phyloP scores from a whole-genome alignment of 179 eudicot species.

The Corrigiola litoralis region DNA sequence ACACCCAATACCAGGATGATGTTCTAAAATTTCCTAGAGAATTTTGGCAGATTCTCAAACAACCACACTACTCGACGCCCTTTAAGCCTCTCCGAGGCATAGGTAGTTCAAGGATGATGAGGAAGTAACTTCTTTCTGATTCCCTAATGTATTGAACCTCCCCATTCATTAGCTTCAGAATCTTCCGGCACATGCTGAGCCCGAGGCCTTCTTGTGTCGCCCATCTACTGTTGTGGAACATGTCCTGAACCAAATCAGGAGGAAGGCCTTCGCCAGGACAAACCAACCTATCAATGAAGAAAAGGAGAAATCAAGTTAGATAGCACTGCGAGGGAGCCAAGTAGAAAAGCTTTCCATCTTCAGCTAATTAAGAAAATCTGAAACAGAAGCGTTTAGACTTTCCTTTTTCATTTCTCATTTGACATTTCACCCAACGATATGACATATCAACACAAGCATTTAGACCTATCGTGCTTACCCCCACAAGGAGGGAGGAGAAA shows the following conservation, averaged over 20 bases:
- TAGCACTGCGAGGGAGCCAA: background rate
- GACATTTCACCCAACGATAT: background rate
- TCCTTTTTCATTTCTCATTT: too few species aligned
- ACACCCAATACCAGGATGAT: too few species aligned
- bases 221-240: slow-evolving; percentile 87
- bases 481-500: background rate
- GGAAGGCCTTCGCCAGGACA: slow-evolving; percentile 95
- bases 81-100: slow-evolving; percentile 34
- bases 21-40: too few species aligned
- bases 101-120: slow-evolving; percentile 66
- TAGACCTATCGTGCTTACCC: too few species aligned
- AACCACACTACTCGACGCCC: slow-evolving; percentile 27
- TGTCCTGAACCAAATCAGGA: slow-evolving; percentile 81
- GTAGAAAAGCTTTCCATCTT: too few species aligned
- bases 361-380: background rate
- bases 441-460: background rate
- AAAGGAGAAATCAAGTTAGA: background rate
- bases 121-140: slow-evolving; percentile 82
- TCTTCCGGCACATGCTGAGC: slow-evolving; percentile 83
- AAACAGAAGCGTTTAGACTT: background rate
- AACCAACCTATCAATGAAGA: slow-evolving; percentile 46
- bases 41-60: too few species aligned
- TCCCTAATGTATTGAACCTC: slow-evolving; percentile 91
- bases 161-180: slow-evolving; percentile 80
- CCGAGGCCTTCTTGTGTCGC: slow-evolving; percentile 83